Evolutionary conservation across 768 basidiomycete genomes (phyloP), one percentile per base, ranked within the genome.

Genomic region (Podaxis pistillaris): DNA sequence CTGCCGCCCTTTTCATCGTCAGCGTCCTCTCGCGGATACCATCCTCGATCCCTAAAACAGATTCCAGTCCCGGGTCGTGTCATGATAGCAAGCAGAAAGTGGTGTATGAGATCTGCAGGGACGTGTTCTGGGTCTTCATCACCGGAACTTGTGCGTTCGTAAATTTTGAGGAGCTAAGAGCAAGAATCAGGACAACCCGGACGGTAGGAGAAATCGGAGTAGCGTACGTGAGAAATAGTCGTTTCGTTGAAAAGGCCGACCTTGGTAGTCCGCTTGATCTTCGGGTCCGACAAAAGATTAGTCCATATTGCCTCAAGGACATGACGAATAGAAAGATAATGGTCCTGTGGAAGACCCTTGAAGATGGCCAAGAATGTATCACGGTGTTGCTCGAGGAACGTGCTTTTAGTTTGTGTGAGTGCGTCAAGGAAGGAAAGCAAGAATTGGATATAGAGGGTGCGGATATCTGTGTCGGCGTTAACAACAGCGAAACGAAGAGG

Each of bases 41-140:
- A 98, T 2, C 95, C 95, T 7, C 85, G 81, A 68, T 96, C 93
- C 56, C 79, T 85, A 75, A 96, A 97, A 69, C 95, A 98, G 13
- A 97, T 80, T 0, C 95, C 95, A 12, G 79, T 75, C 0, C 95
- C 94, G 0, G 93, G 91, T 26, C 84, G 85, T 0, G 91, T 90
- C 67, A 90, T 91, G 33, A 94, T 85, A 1, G 89, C 90, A 28
- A 96, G 83, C 11, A 97, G 76, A 73, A 97, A 98, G 68, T 95
- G 93, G 64, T 94, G 91, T 0, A 84, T 87, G 3, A 96, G 80
- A 65, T 96, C 88, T 1, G 90, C 93, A 9, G 87, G 89, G 19
- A 87, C 73, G 50, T 86, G 76, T 15, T 86, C 85, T 2, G 76
- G 70, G 19, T 82, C 78, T 1, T 73, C 72, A 6, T 75, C 78